Percentiles rank a stretch among this genome's conserved stretches.
Evolutionary conservation across 768 basidiomycete species (phyloP).

Genomic region (Tremella mesenterica): DNA sequence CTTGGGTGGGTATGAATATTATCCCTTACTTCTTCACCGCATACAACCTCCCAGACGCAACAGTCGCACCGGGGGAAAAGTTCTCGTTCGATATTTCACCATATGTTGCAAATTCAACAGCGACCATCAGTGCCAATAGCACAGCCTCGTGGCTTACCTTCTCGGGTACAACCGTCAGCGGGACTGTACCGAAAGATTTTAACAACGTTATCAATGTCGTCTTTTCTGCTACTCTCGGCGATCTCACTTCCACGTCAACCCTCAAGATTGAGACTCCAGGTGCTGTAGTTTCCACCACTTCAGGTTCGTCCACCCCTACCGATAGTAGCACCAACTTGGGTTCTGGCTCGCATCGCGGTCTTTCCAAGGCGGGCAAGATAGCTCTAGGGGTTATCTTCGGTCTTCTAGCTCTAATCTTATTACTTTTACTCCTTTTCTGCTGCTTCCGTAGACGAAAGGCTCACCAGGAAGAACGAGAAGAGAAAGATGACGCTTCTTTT

Average conservation of each 20-base stretch:
- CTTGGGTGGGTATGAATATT: constrained; percentile 54
- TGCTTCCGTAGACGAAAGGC: constrained; percentile 30
- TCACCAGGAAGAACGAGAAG: constrained; percentile 9
- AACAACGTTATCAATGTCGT: constrained; percentile 28
- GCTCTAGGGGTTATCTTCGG: constrained; percentile 41
- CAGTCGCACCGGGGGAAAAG: constrained; percentile 51
- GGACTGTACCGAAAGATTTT: constrained; percentile 22
- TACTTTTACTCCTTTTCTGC: constrained; percentile 36
- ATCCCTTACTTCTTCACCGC: constrained; percentile 65
- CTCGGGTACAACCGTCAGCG: constrained; percentile 16
- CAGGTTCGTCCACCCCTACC: constrained; percentile 20
- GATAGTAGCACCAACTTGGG: constrained; percentile 8
- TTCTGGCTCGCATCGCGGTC: constrained; percentile 14
- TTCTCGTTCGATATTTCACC: constrained; percentile 53
- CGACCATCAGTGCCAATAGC: constrained; percentile 20
- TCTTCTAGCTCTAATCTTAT: constrained; percentile 26
- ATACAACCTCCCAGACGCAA: constrained; percentile 54
- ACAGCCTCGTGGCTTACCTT: constrained; percentile 35
- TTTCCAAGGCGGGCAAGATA: constrained; percentile 40
- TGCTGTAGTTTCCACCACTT: constrained; percentile 12
- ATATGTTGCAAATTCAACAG: constrained; percentile 52
- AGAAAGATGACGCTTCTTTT: constrained; percentile 37
- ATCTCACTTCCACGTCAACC: constrained; percentile 14
- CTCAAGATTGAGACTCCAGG: constrained; percentile 20
- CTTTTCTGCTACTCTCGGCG: constrained; percentile 21